Conservation (phyloP, 306 rosid genomes). For the Casuarina glauca region DNA sequence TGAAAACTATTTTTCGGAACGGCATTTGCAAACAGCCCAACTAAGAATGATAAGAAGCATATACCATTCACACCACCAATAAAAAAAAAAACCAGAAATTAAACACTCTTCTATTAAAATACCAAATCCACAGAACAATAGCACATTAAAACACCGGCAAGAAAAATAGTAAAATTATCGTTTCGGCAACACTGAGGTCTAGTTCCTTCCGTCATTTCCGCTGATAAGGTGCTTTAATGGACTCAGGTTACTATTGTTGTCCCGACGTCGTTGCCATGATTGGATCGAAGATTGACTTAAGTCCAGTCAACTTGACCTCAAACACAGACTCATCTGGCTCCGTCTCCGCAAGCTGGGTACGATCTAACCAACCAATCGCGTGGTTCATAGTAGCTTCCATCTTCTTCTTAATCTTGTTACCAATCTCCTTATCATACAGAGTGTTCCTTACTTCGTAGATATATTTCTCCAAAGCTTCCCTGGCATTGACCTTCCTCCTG, state of each 20-base stretch:
- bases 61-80: too few relatives aligned
- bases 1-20: too few relatives aligned
- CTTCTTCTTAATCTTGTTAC: constrained; percentile 14
- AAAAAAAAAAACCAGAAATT: too few relatives aligned
- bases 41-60: too few relatives aligned
- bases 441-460: constrained; percentile 19
- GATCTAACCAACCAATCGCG: constrained; percentile 18
- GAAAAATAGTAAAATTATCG: too few relatives aligned
- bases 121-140: too few relatives aligned
- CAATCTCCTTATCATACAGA: constrained; percentile 16
- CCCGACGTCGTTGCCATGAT: neutral
- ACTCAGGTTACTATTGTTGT: neutral
- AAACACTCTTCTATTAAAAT: too few relatives aligned
- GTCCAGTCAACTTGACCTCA: constrained; percentile 8
- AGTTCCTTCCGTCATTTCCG: too few relatives aligned
- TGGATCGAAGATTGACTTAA: constrained; percentile 20
- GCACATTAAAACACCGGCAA: too few relatives aligned
- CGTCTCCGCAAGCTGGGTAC: constrained; percentile 3
- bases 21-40: too few relatives aligned
- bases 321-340: neutral
- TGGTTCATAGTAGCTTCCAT: constrained; percentile 17
- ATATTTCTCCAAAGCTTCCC: constrained; percentile 22
- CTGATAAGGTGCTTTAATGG: neutral
- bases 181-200: too few relatives aligned
- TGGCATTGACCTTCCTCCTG: constrained; percentile 20